A percentile compares a stretch with the other conserved stretches of the same genome.
Evolutionary conservation across 768 basidiomycete species (phyloP).

Genomic region (Hygrocybe punicea): DNA sequence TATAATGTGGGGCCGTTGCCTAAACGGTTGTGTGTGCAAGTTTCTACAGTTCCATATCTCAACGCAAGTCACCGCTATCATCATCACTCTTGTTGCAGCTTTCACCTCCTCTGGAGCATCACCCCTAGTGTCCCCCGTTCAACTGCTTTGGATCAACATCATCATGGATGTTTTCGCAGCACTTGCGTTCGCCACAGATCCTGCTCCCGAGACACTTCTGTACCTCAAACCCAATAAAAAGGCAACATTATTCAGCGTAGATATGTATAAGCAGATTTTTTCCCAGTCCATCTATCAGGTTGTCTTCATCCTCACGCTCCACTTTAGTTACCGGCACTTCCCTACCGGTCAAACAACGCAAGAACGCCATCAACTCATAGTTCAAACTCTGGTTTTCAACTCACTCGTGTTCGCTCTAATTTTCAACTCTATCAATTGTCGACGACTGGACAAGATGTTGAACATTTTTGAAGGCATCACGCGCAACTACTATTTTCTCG

Average conservation of each 20-base stretch:
- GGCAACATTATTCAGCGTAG: constrained; percentile 81
- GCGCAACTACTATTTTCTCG: constrained; percentile 80
- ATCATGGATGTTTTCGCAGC: constrained; percentile 96
- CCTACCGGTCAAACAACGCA: constrained; percentile 29
- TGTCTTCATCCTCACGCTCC: constrained; percentile 85
- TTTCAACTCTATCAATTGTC: constrained; percentile 90
- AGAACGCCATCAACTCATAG: constrained; percentile 41
- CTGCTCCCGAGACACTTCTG: constrained; percentile 74
- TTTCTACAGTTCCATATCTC: constrained; percentile 95
- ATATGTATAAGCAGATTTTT: constrained; percentile 97
- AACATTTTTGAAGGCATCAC: constrained; percentile 86
- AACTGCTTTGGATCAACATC: constrained; percentile 97
- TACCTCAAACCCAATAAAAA: constrained; percentile 81
- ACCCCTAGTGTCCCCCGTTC: constrained; percentile 93
- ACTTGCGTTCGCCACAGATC: constrained; percentile 94
- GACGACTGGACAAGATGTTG: constrained; percentile 77
- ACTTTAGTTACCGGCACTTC: constrained; percentile 67
- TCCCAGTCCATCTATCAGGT: constrained; percentile 89
- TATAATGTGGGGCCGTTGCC: constrained; percentile 98
- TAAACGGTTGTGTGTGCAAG: constrained; percentile 96
- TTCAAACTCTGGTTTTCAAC: constrained; percentile 93
- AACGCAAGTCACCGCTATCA: constrained; percentile 91
- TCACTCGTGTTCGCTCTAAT: constrained; percentile 98
- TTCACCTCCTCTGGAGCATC: constrained; percentile 73
- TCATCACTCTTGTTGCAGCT: constrained; percentile 89